These are phyloP conservation scores for Trifolium dubium DNA, from an alignment of 306 rosid genomes.

Conservation along the genomic window DNA sequence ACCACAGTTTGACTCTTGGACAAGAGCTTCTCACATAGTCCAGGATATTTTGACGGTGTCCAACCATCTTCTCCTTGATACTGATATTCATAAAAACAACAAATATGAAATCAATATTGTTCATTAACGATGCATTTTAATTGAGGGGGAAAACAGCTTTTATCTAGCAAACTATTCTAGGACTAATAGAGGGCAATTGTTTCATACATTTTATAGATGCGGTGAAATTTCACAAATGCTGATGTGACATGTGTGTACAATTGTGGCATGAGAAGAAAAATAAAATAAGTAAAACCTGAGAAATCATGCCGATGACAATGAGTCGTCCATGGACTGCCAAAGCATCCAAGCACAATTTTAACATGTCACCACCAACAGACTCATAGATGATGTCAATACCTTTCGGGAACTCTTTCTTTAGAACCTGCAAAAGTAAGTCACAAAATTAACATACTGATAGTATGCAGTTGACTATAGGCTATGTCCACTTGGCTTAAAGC, in stretches of 20 bases:
- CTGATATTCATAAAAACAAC: constrained; percentile 50
- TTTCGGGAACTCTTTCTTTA: constrained; percentile 72
- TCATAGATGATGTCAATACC: constrained; percentile 91
- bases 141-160: constrained; percentile 21
- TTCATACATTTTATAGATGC: not conserved
- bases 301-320: constrained; percentile 94
- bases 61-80: constrained; percentile 98
- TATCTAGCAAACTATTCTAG: constrained; percentile 1
- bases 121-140: constrained; percentile 14
- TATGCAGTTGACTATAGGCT: constrained; percentile 27
- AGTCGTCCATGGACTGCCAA: constrained; percentile 82
- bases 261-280: constrained; percentile 26
- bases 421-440: constrained; percentile 59
- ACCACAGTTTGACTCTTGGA: constrained; percentile 95
- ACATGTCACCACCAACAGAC: constrained; percentile 97
- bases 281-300: constrained; percentile 68
- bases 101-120: constrained; percentile 32
- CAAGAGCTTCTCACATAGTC: constrained; percentile 83
- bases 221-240: constrained; percentile 26
- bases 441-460: constrained; percentile 15
- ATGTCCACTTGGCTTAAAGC: constrained; percentile 18
- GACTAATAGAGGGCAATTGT: not conserved
- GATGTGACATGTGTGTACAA: constrained; percentile 1
- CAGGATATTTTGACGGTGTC: constrained; percentile 88
- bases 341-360: constrained; percentile 82